Base-by-base conservation (phyloP, 2,329 filamentous ascomycete genomes). In the Aspergillus felis region DNA sequence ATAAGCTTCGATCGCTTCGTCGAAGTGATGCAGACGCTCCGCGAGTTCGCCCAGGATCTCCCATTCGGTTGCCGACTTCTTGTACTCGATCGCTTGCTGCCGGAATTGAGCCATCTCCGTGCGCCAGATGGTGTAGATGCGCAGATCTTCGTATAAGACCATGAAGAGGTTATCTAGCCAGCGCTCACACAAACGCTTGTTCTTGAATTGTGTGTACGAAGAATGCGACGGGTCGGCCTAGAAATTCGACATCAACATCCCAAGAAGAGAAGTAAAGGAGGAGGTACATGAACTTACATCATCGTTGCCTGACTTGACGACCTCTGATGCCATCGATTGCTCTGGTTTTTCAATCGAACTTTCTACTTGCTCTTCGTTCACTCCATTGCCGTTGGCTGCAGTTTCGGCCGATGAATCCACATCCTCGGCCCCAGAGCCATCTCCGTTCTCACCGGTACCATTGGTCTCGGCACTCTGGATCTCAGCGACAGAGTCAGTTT, bases 101-200 rank as follows among this genome's bases (percentile, higher is more conserved):
- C 91, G 88, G 72, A 92, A 97, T 73, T 97, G 93, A 0, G 92
- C 90, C 86, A 97, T 94, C 74, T 99, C 94, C 0, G 94, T 97
- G 56, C 94, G 88, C 94, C 94, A 99, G 74, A 99, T 99, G 12
- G 94, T 99, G 80, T 99, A 99, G 49, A 99, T 93, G 51, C 94
- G 90, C 20, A 99, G 83, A 70, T 99, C 94, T 74, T 99, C 94
- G 73, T 99, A 99, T 2, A 99, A 83, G 0, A 97, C 94, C 94
- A 99, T 99, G 79, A 99, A 99, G 24, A 99, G 83, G 68, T 96
- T 97, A 76, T 99, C 94, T 2, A 99, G 84, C 94, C 94, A 99
- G 65, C 94, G 87, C 76, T 99, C 94, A 70, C 94, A 99, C 1
- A 99, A 84, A 0, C 94, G 88, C 79, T 99, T 99, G 76, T 97